Percentiles rank a stretch among this genome's conserved stretches.
Conservation (phyloP, 1,284 basidiomycete genomes). For the Bondarzewia mesenterica region DNA sequence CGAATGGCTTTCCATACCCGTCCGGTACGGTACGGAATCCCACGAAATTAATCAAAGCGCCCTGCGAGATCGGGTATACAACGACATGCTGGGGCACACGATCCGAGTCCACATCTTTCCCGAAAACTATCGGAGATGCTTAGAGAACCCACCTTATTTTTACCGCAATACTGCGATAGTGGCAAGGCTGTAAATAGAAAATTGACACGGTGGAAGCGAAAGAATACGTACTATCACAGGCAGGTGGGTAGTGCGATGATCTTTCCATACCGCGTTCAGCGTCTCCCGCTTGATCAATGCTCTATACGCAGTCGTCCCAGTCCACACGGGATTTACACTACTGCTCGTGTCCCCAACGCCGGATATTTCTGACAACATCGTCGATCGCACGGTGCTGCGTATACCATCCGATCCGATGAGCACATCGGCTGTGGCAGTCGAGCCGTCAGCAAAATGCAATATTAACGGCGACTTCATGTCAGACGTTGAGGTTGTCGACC, state of each 20-base stretch:
- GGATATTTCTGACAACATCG: conserved; percentile 22
- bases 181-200: not conserved
- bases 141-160: conserved; percentile 26
- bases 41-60: conserved; percentile 5
- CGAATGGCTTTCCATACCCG: not conserved
- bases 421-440: conserved; percentile 29
- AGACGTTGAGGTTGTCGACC: not conserved
- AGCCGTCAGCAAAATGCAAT: conserved; percentile 28
- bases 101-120: not conserved
- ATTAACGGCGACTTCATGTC: conserved; percentile 12
- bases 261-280: conserved; percentile 24
- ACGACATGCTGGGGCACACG: conserved; percentile 16
- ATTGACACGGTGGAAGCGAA: not conserved
- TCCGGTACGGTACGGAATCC: not conserved
- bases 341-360: conserved; percentile 9
- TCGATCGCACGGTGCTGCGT: conserved; percentile 27
- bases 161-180: conserved; percentile 32
- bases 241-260: conserved; percentile 23
- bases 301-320: conserved; percentile 34
- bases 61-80: conserved; percentile 19
- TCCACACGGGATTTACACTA: conserved; percentile 31
- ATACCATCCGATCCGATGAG: conserved; percentile 39
- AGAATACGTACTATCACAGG: conserved; percentile 8
- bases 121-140: not conserved
- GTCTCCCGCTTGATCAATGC: conserved; percentile 25